These are phyloP conservation scores for Xylona heveae DNA, from an alignment of 495 filamentous ascomycete species.

Conservation along the genomic window DNA sequence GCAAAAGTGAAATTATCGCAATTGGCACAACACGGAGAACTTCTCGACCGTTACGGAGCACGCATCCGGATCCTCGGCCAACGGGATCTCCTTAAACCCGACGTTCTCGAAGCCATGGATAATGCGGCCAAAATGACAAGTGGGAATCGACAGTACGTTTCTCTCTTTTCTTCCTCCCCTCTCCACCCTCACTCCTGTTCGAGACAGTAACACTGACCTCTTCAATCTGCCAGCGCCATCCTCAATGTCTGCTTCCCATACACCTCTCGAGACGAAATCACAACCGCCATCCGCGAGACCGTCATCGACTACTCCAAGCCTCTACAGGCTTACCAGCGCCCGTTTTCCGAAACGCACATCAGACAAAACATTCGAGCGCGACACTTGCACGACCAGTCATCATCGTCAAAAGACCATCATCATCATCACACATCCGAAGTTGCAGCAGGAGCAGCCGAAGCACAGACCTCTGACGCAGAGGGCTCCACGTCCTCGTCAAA, in stretches of 20 bases:
- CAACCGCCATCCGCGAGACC: conserved; percentile 68
- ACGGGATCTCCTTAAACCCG: conserved; percentile 53
- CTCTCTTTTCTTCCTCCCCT: background rate
- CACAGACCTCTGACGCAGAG: conserved; percentile 10
- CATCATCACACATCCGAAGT: conserved; percentile 12
- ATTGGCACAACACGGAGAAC: conserved; percentile 76
- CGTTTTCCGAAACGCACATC: conserved; percentile 75
- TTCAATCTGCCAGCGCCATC: conserved; percentile 30
- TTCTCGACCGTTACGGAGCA: conserved; percentile 84
- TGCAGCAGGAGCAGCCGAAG: conserved; percentile 1
- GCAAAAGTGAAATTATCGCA: conserved; percentile 85
- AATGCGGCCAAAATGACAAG: conserved; percentile 63
- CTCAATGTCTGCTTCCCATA: conserved; percentile 97
- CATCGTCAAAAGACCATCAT: conserved; percentile 17
- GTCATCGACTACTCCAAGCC: conserved; percentile 64
- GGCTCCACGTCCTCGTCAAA: conserved; percentile 29
- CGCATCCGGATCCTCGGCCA: conserved; percentile 67
- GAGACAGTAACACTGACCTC: background rate
- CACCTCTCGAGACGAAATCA: conserved; percentile 90
- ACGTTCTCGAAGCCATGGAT: conserved; percentile 76
- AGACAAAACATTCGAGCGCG: conserved; percentile 54
- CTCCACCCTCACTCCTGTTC: background rate
- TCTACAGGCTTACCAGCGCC: conserved; percentile 23
- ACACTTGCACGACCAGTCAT: conserved; percentile 22
- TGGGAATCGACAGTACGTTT: conserved; percentile 47